Evolutionary conservation across 2,329 filamentous ascomycete genomes (phyloP).

Genomic region (Apiospora sp.): DNA sequence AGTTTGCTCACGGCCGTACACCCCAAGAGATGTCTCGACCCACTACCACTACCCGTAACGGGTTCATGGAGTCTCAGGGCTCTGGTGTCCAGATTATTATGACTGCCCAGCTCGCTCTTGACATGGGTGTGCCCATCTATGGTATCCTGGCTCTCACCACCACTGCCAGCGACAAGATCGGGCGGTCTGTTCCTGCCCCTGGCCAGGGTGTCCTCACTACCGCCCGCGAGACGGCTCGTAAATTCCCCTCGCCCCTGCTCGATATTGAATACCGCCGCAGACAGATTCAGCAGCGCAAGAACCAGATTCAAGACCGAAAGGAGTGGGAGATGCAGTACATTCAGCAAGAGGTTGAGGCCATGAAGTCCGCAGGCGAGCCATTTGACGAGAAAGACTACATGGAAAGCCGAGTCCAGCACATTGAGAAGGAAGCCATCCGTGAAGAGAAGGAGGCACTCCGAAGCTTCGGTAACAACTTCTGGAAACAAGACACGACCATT

Average conservation of each 20-base stretch:
- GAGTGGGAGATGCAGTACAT: conserved; percentile 93
- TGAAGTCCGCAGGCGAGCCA: conserved; percentile 79
- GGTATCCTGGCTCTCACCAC: conserved; percentile 92
- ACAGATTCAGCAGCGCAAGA: conserved; percentile 92
- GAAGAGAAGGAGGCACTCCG: conserved; percentile 93
- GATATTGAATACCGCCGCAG: conserved; percentile 98
- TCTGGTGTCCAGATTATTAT: conserved; percentile 99
- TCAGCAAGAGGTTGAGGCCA: conserved; percentile 89
- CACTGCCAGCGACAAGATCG: conserved; percentile 98
- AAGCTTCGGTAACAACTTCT: conserved; percentile 98
- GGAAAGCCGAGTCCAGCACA: conserved; percentile 83
- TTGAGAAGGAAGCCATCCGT: conserved; percentile 85
- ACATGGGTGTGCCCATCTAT: conserved; percentile 99
- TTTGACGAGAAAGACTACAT: conserved; percentile 88
- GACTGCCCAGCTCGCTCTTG: conserved; percentile 92
- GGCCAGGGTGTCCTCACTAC: conserved; percentile 97
- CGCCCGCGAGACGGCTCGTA: conserved; percentile 87
- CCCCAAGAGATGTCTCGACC: conserved; percentile 98
- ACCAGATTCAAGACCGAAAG: conserved; percentile 95
- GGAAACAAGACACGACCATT: conserved; percentile 94
- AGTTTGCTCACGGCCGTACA: conserved; percentile 93
- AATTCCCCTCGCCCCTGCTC: conserved; percentile 92
- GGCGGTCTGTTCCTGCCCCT: conserved; percentile 93
- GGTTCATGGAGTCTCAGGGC: conserved; percentile 99
- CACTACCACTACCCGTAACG: conserved; percentile 93